Percentiles rank a stretch among this genome's conserved stretches.
These are phyloP conservation scores for Dioszegia crocea DNA, from an alignment of 768 basidiomycete species.

Conservation along the genomic window DNA sequence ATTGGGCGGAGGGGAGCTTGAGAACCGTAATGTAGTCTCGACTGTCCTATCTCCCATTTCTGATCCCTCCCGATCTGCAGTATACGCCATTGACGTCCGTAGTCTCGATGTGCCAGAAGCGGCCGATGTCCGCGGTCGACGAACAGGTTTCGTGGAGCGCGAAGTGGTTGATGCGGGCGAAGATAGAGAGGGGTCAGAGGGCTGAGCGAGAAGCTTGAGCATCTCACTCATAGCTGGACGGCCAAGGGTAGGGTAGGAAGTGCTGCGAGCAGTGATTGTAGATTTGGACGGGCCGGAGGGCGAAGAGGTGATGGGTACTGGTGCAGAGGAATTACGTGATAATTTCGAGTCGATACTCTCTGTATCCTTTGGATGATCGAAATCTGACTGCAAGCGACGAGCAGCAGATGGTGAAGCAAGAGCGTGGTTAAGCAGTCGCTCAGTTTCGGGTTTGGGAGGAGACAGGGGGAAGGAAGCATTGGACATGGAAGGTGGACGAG, in stretches of 20 bases:
- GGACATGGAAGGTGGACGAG: not conserved
- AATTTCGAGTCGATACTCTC: slow-evolving; percentile 8
- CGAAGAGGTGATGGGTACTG: not conserved
- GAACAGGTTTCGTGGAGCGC: slow-evolving; percentile 7
- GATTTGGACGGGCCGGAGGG: not conserved
- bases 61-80: not conserved
- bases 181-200: not conserved
- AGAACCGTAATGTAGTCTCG: not conserved
- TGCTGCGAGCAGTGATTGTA: not conserved
- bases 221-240: slow-evolving; percentile 30
- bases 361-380: not conserved
- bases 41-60: not conserved
- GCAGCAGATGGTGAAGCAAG: not conserved
- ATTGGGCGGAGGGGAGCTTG: not conserved
- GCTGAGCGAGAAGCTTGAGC: slow-evolving; percentile 26
- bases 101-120: not conserved
- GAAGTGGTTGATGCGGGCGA: not conserved
- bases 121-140: slow-evolving; percentile 6
- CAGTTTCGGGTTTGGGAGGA: slow-evolving; percentile 28
- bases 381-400: not conserved
- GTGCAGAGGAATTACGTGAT: slow-evolving; percentile 8
- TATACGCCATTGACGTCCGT: not conserved
- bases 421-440: slow-evolving; percentile 25
- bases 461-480: slow-evolving; percentile 21
- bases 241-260: not conserved